A percentile compares a stretch with the other conserved stretches of the same genome.
These are phyloP conservation scores for Microcera coccophila DNA, from an alignment of 2,329 filamentous ascomycete species.

Conservation along the genomic window DNA sequence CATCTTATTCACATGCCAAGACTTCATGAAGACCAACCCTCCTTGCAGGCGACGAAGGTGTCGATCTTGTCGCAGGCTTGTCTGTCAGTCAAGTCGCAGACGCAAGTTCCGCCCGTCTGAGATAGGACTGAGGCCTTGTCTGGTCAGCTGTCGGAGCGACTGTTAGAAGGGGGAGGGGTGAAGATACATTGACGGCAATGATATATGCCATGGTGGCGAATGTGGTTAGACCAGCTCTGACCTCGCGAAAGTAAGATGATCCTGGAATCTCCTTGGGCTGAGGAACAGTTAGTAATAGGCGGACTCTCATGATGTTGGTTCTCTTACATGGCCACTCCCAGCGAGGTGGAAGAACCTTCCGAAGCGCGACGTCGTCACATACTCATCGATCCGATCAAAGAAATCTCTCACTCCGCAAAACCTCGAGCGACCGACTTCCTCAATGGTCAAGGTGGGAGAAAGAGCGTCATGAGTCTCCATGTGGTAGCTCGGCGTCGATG, in stretches of 20 bases:
- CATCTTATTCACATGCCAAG: too few relatives aligned
- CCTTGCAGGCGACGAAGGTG: constrained; percentile 45
- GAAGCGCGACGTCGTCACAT: constrained; percentile 42
- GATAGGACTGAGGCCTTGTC: constrained; percentile 66
- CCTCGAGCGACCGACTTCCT: constrained; percentile 20
- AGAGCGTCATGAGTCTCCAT: constrained; percentile 7
- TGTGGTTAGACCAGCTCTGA: constrained; percentile 76
- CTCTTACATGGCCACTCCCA: constrained; percentile 62
- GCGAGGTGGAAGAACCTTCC: constrained; percentile 63
- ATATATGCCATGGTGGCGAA: constrained; percentile 84
- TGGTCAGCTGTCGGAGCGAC: neutral
- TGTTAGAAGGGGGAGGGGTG: neutral
- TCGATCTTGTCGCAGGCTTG: constrained; percentile 47
- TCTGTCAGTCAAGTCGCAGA: constrained; percentile 50
- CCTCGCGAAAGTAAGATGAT: constrained; percentile 69
- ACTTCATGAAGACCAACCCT: constrained; percentile 34
- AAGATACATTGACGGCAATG: constrained; percentile 64
- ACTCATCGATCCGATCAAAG: constrained; percentile 34
- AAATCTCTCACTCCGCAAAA: constrained; percentile 35
- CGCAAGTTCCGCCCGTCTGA: constrained; percentile 72
- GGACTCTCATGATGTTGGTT: neutral
- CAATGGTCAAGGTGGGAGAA: neutral
- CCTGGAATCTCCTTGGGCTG: constrained; percentile 65
- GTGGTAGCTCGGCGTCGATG: constrained; percentile 10
- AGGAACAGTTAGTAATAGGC: neutral